Evolutionary conservation across 2,329 filamentous ascomycete genomes (phyloP), one percentile per base, ranked within the genome.

Genomic region (Cyanodermella asteris): DNA sequence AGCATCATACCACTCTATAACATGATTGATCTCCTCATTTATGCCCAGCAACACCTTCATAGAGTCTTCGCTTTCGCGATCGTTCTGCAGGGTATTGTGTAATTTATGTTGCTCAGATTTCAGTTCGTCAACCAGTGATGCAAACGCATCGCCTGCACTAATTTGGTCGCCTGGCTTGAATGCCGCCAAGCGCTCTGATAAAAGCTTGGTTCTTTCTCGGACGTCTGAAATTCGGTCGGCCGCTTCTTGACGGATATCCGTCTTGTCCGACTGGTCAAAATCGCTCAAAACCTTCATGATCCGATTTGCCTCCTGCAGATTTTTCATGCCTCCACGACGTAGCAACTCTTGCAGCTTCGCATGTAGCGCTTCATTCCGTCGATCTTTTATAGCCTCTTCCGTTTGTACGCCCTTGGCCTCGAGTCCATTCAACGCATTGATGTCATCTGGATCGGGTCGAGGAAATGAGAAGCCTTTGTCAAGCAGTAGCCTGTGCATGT

Each of bases 201-300:
- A 51, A 32, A 97, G 54, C 34, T 71, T 72, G 4, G 87, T 87
- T 49, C 97, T 97, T 44, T 91, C 81, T 47, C 94, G 87, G 30
- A 97, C 82, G 53, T 80, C 91, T 36, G 68, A 64, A 6, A 97
- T 80, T 34, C 97, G 87, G 45, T 93, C 82, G 7, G 87, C 87
- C 2, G 87, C 87, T 51, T 97, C 97, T 34, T 87, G 87, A 35
- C 87, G 72, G 51, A 93, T 97, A 52, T 97, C 84, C 2, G 87
- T 93, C 55, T 94, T 94, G 46, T 80, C 75, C 38, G 82, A 63
- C 30, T 78, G 93, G 47, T 97, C 87, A 49, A 77, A 97, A 33
- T 87, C 87, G 26, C 87, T 87, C 87, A 97, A 94, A 36, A 97
- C 65, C 53, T 97, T 97, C 87, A 97, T 97, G 26, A 97, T 60